Conservation (phyloP, 2,329 filamentous ascomycete genomes). For the Alternaria triticimaculans region DNA sequence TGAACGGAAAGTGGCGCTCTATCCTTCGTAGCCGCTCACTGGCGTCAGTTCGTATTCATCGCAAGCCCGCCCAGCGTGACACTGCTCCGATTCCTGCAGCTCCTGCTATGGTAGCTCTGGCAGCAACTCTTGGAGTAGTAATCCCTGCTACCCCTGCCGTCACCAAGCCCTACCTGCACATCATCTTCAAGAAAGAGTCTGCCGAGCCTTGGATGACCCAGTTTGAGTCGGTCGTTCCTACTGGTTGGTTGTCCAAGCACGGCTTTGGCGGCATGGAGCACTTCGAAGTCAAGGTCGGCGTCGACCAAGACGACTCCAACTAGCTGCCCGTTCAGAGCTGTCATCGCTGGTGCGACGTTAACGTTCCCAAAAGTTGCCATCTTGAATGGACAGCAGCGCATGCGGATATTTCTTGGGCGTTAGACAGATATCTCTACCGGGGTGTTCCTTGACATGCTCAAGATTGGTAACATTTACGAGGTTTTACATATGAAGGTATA, state of each 20-base stretch:
- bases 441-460: neutral
- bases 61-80: constrained; percentile 8
- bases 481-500: constrained; percentile 1
- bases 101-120: neutral
- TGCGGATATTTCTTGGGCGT: neutral
- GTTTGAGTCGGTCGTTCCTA: constrained; percentile 13
- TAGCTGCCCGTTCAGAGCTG: neutral
- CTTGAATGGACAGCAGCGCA: neutral
- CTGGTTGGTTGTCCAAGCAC: constrained; percentile 23
- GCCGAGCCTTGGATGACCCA: constrained; percentile 34
- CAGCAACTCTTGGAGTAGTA: neutral
- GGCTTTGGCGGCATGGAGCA: constrained; percentile 38
- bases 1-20: constrained; percentile 33
- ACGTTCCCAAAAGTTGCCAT: neutral
- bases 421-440: neutral
- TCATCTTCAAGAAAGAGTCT: constrained; percentile 30
- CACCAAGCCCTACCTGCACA: constrained; percentile 29
- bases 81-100: neutral
- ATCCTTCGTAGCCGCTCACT: constrained; percentile 31
- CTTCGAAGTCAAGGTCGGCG: constrained; percentile 37
- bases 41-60: constrained; percentile 27
- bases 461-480: neutral
- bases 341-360: neutral
- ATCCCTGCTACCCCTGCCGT: neutral
- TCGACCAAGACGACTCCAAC: constrained; percentile 2